Percentiles rank a stretch among this genome's conserved stretches.
Conservation (phyloP, 116 monocot species). For the Posidonia oceanica region DNA sequence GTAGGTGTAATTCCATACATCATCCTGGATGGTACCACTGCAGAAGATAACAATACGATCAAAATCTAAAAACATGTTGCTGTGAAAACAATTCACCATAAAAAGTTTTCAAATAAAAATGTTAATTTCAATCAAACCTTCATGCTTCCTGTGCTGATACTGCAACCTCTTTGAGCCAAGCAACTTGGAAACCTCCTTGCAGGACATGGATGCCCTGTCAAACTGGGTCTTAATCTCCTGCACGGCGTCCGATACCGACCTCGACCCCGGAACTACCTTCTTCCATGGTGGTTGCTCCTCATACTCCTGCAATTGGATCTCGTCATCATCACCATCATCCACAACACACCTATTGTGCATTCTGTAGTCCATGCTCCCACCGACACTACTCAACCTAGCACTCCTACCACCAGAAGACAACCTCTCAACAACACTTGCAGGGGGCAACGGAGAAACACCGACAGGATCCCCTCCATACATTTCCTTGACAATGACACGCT, state of each 20-base stretch:
- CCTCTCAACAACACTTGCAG: neutral
- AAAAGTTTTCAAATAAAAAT: neutral
- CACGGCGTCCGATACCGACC: conserved; percentile 34
- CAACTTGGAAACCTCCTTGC: conserved; percentile 37
- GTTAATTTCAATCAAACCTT: conserved; percentile 30
- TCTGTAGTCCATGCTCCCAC: neutral
- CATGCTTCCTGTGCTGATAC: conserved; percentile 29
- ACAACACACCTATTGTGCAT: neutral
- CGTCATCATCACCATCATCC: neutral
- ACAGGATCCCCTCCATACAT: conserved; percentile 16
- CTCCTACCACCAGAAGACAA: neutral
- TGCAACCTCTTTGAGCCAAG: conserved; percentile 82
- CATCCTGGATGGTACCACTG: conserved; percentile 38
- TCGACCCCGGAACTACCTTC: conserved; percentile 13
- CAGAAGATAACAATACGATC: neutral
- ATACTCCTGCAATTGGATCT: neutral
- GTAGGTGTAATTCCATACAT: conserved; percentile 18
- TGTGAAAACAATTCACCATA: neutral
- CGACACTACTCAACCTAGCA: conserved; percentile 6
- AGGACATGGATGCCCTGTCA: conserved; percentile 39
- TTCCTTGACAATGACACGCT: conserved; percentile 44
- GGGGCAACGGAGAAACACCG: conserved; percentile 10
- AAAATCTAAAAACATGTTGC: neutral
- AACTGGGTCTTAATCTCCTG: conserved; percentile 67
- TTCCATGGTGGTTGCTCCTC: neutral